These are phyloP conservation scores for Brasenia schreberi DNA, from an alignment of 164 flowering plant species.

Conservation along the genomic window DNA sequence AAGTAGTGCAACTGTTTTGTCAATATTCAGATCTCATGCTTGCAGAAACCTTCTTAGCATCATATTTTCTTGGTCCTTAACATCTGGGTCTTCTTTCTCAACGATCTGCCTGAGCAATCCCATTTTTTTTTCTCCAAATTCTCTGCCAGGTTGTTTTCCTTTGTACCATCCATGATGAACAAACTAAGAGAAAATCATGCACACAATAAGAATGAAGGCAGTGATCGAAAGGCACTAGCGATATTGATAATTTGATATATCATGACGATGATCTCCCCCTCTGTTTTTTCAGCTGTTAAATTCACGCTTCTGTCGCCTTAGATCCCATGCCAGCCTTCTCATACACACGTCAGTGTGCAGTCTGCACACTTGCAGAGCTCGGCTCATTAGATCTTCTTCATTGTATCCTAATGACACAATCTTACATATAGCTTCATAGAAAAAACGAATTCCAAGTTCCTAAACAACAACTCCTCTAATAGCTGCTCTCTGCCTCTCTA, in stretches of 20 bases:
- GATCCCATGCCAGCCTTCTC: not conserved
- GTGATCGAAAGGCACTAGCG: not conserved
- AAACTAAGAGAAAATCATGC: not conserved
- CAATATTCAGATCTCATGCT: conserved; percentile 54
- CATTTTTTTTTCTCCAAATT: conserved; percentile 5
- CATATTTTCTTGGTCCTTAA: conserved; percentile 46
- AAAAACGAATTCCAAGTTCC: no score
- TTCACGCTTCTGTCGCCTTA: not conserved
- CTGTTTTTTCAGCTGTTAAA: not conserved
- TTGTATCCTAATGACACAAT: no score
- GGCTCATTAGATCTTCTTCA: no score
- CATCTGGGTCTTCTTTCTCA: conserved; percentile 5
- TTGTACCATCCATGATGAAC: not conserved
- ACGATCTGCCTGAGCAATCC: conserved; percentile 5
- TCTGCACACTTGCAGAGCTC: no score
- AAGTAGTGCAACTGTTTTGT: conserved; percentile 42
- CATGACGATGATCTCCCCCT: not conserved
- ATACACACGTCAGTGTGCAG: not conserved
- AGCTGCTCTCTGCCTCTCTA: no score
- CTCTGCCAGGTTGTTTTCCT: not conserved
- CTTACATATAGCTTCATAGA: no score
- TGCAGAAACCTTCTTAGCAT: conserved; percentile 61
- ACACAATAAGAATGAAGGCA: not conserved
- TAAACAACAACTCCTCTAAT: no score
- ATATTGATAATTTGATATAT: no score